These are phyloP conservation scores for Helianthus tuberosus DNA, from an alignment of 129 eudicot species.

Conservation along the genomic window DNA sequence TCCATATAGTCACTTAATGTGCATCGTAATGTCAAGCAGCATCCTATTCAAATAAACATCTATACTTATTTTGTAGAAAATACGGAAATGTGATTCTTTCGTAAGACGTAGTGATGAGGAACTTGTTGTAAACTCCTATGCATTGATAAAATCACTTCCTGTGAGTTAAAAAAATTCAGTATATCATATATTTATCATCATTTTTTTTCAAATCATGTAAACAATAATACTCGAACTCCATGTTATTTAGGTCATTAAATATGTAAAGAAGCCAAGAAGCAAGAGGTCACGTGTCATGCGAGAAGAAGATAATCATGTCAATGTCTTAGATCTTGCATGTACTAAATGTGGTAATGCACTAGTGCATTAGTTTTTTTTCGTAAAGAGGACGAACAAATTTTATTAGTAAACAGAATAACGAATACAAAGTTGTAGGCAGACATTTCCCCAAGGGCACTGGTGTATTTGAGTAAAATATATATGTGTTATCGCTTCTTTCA, in stretches of 20 bases:
- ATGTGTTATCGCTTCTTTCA: not conserved
- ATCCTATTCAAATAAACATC: not conserved
- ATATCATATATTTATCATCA: conserved; percentile 2
- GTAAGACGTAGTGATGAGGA: conserved; percentile 71
- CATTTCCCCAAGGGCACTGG: too few relatives aligned
- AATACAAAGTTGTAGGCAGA: too few relatives aligned
- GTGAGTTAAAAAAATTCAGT: conserved; percentile 46
- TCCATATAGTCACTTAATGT: not conserved
- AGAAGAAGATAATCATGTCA: conserved; percentile 37
- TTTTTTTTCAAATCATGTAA: not conserved
- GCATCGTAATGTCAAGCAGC: not conserved
- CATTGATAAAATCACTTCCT: conserved; percentile 70
- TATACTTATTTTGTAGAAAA: conserved; percentile 55
- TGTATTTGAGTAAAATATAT: not conserved
- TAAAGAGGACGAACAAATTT: too few relatives aligned
- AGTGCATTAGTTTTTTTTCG: not conserved
- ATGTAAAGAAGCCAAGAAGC: conserved; percentile 39
- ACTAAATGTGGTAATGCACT: conserved; percentile 69
- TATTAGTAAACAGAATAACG: too few relatives aligned
- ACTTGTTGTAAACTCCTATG: conserved; percentile 59
- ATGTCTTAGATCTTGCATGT: conserved; percentile 51
- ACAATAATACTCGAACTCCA: not conserved
- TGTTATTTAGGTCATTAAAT: conserved; percentile 55
- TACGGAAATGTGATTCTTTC: conserved; percentile 64
- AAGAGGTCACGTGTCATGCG: conserved; percentile 58